phyloP scores from a whole-genome alignment of 345 rosid species.

The Pelargonium nanum region DNA sequence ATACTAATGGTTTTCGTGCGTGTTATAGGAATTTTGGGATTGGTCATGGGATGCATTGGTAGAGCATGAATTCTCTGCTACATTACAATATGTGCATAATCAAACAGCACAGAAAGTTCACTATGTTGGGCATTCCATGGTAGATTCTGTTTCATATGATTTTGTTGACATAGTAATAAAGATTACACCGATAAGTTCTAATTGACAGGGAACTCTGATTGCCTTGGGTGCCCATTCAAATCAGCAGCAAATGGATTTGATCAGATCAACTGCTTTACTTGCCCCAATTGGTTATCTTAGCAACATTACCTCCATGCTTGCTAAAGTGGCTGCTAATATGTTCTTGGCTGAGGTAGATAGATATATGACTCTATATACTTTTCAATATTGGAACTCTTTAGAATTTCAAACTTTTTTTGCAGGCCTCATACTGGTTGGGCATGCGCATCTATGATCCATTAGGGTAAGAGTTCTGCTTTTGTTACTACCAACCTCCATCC shows the following conservation, averaged over 20 bases:
- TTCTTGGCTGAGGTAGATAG: slow-evolving; percentile 33
- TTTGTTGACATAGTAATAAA: background rate
- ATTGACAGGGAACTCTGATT: slow-evolving; percentile 35
- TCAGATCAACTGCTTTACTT: slow-evolving; percentile 46
- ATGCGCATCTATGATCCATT: slow-evolving; percentile 26
- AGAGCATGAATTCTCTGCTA: slow-evolving; percentile 44
- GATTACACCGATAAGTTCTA: background rate
- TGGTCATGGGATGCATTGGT: slow-evolving; percentile 54
- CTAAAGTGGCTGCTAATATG: slow-evolving; percentile 21
- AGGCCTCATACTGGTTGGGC: slow-evolving; percentile 31
- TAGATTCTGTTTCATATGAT: slow-evolving; percentile 1
- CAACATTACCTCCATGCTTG: slow-evolving; percentile 31
- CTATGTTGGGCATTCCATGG: slow-evolving; percentile 45
- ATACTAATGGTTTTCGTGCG: background rate
- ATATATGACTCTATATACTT: background rate
- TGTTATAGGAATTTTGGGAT: slow-evolving; percentile 36
- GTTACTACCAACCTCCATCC: background rate
- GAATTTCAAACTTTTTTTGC: slow-evolving; percentile 9
- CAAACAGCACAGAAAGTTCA: slow-evolving; percentile 36
- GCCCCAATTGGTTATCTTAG: slow-evolving; percentile 40
- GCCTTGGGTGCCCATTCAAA: slow-evolving; percentile 43
- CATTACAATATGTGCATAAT: slow-evolving; percentile 25
- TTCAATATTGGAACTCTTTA: background rate
- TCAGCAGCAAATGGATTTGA: slow-evolving; percentile 20
- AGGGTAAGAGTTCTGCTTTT: slow-evolving; percentile 21